Evolutionary conservation across 441 rosid species (phyloP), one percentile per base, ranked within the genome.

Genomic region (Erysimum pusillum): DNA sequence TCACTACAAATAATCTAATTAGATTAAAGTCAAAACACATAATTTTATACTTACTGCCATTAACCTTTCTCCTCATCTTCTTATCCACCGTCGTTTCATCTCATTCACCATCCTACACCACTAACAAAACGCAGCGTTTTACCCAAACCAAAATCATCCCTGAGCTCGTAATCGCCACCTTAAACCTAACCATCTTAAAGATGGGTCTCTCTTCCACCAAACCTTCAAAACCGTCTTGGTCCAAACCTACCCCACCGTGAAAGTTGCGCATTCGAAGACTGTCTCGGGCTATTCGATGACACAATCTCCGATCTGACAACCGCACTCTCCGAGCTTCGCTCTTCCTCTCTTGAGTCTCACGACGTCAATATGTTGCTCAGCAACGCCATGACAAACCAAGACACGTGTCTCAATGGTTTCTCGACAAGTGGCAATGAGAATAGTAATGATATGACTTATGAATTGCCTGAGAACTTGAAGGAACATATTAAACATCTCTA

Each of bases 381-480:
- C 80, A 83, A 78, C 35, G 88, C 90, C 63, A 83, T 85, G 83
- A 86, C 91, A 28, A 83, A 86, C 79, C 91, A 87, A 76, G 85
- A 86, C 85, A 87, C 91, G 58, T 89, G 94, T 52, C 94, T 89
- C 9, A 90, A 87, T 17, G 89, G 91, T 53, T 86, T 89, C 22
- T 70, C 83, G 9, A 64, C 59, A 46, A 76, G 80, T 63, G 52
- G 6, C 75, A 46, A 69, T 53, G 65, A 3, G 1, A 5, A n/a
- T 5, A 45, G 5, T 25, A 9, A 18, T 44, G 44, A 67, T 48
- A 49, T 11, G 44, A 42, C 15, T 25, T 42, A 51, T 49, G 25
- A 0, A 14, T 41, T 75, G 22, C 54, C 80, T 56, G 64, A 69
- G 3, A 41, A 36, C 4, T 80, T 89, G 68, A 59, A 86, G 79